Evolutionary conservation across 73 alveolate species (phyloP).

Genomic region (Paramecium pentaurelia): DNA sequence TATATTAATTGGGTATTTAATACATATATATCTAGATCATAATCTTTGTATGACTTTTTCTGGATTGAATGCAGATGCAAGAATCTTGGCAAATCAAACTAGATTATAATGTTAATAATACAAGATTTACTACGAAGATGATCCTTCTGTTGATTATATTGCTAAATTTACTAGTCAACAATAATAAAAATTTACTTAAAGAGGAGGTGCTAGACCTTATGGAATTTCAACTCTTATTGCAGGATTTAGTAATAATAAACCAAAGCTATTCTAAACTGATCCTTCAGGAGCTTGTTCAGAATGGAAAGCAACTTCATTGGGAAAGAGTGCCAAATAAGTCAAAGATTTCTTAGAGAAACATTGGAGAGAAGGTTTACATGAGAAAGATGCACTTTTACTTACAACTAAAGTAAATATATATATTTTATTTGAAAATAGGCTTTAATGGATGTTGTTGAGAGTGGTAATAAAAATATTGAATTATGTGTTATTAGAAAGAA

Average conservation of each 20-base stretch:
- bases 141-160: constrained; percentile 88
- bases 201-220: constrained; percentile 96
- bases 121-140: constrained; percentile 84
- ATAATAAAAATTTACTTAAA: constrained; percentile 89
- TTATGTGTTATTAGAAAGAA: constrained; percentile 79
- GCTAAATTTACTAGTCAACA: constrained; percentile 87
- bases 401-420: constrained; percentile 68
- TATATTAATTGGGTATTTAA: constrained; percentile 58
- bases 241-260: constrained; percentile 83
- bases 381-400: constrained; percentile 72
- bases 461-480: constrained; percentile 93
- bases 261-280: constrained; percentile 90
- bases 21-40: constrained; percentile 64
- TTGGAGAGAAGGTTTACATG: constrained; percentile 78
- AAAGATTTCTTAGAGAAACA: constrained; percentile 85
- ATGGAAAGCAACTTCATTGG: constrained; percentile 96
- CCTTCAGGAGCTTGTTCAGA: constrained; percentile 94
- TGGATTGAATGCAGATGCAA: constrained; percentile 97
- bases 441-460: constrained; percentile 90
- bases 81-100: constrained; percentile 89
- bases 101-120: constrained; percentile 86
- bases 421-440: constrained; percentile 23
- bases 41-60: constrained; percentile 93
- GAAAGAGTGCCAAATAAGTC: constrained; percentile 86
- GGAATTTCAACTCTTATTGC: constrained; percentile 92